Conservation (phyloP, 768 basidiomycete species). For the Suillus spraguei region DNA sequence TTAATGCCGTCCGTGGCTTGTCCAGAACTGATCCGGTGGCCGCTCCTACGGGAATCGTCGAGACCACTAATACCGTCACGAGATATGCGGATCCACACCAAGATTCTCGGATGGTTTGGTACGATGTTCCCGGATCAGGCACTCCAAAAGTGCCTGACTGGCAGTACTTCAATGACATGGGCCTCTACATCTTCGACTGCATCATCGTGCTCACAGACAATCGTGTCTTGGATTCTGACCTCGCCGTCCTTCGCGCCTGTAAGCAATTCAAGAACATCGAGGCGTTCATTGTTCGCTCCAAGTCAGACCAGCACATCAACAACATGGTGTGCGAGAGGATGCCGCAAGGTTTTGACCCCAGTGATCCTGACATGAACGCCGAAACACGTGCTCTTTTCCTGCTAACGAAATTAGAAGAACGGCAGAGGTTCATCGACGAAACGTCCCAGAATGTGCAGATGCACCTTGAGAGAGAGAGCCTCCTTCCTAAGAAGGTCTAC, state of each 20-base stretch:
- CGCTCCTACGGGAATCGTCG: neutral
- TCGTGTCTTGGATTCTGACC: neutral
- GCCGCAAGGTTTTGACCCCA: neutral
- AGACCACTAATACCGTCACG: neutral
- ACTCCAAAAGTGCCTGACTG: neutral
- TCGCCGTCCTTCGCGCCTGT: neutral
- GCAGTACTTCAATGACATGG: neutral
- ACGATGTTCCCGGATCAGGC: neutral
- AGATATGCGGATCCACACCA: neutral
- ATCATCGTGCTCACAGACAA: neutral
- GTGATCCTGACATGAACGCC: neutral
- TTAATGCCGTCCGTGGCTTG: neutral
- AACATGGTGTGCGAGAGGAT: conserved; percentile 15
- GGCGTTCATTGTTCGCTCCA: conserved; percentile 19
- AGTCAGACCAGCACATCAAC: conserved; percentile 19
- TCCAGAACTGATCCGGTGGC: neutral
- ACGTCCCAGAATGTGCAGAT: conserved; percentile 16
- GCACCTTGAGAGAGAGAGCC: conserved; percentile 14
- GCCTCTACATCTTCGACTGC: neutral
- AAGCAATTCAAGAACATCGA: neutral
- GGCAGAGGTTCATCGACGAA: conserved; percentile 19
- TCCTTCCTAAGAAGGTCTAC: conserved; percentile 21
- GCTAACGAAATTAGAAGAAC: conserved; percentile 14
- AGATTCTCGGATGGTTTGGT: neutral
- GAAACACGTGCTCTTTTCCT: neutral